phyloP scores from a whole-genome alignment of 169 alveolate species.

The Cryptosporidium canis region DNA sequence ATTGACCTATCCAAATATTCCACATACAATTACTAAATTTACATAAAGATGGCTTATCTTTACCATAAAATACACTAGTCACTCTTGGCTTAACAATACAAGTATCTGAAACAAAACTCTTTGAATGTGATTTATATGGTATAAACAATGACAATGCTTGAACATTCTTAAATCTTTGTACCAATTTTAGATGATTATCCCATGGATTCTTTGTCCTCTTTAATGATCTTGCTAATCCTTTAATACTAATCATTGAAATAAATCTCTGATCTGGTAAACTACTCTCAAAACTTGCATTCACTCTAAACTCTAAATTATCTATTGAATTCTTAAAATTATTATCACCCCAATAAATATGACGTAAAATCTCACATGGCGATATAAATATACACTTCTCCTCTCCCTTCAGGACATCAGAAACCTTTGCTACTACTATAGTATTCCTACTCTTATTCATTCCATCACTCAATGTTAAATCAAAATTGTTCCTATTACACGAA shows the following conservation, averaged over 20 bases:
- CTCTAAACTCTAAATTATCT: conserved; percentile 6
- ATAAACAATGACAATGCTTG: conserved; percentile 62
- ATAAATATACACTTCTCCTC: conserved; percentile 58
- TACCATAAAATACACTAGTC: conserved; percentile 54
- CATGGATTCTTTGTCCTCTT: conserved; percentile 29
- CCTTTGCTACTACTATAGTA: conserved; percentile 1
- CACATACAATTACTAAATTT: conserved; percentile 58
- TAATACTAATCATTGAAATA: background rate
- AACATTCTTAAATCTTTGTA: conserved; percentile 28
- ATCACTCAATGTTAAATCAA: conserved; percentile 40
- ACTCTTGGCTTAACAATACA: conserved; percentile 57
- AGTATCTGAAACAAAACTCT: conserved; percentile 56
- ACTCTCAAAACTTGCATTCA: conserved; percentile 24
- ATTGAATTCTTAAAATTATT: background rate
- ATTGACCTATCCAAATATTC: conserved; percentile 65
- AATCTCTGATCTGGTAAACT: conserved; percentile 19
- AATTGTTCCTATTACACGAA: conserved; percentile 9
- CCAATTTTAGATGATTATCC: conserved; percentile 5
- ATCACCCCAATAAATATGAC: conserved; percentile 52
- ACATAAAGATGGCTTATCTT: conserved; percentile 52
- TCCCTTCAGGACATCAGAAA: conserved; percentile 21
- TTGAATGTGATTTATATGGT: conserved; percentile 61
- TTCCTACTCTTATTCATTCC: conserved; percentile 26
- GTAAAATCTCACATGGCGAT: conserved; percentile 66
- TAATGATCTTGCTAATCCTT: conserved; percentile 55